Percentiles rank a stretch among this genome's conserved stretches.
phyloP scores from a whole-genome alignment of 179 eudicot species.

The Corrigiola litoralis region DNA sequence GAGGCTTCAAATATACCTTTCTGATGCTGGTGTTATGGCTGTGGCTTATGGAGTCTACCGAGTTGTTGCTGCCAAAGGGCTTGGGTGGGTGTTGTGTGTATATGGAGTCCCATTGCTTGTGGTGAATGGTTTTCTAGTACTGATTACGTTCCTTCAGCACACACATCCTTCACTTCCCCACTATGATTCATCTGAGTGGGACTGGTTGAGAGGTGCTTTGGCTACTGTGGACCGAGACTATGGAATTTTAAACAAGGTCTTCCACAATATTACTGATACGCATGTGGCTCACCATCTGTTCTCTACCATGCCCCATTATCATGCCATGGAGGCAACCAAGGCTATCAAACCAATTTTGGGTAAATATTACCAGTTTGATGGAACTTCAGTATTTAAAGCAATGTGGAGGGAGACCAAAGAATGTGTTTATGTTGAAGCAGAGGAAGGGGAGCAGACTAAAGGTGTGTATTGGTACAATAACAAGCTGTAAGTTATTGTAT shows the following conservation, averaged over 20 bases:
- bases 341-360: constrained; percentile 58
- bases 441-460: constrained; percentile 30
- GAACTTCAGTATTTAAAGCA: constrained; percentile 41
- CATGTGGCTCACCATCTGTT: constrained; percentile 58
- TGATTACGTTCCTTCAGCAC: constrained; percentile 67
- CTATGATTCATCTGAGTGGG: constrained; percentile 67
- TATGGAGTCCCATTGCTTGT: constrained; percentile 61
- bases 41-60: constrained; percentile 41
- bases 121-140: constrained; percentile 62
- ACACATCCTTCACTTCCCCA: constrained; percentile 76
- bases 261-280: constrained; percentile 58
- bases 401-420: constrained; percentile 59
- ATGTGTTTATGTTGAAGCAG: constrained; percentile 50
- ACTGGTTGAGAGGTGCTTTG: constrained; percentile 65
- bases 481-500: constrained; percentile 26
- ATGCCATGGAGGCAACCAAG: constrained; percentile 64
- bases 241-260: constrained; percentile 50
- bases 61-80: constrained; percentile 44
- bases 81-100: constrained; percentile 48
- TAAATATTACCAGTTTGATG: constrained; percentile 50
- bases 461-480: constrained; percentile 42
- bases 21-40: constrained; percentile 51
- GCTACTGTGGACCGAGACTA: constrained; percentile 63
- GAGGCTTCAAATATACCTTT: constrained; percentile 48
- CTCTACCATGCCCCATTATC: constrained; percentile 68